These are phyloP conservation scores for Gracilaria gracilis DNA, from an alignment of 23 red algal species.

Conservation along the genomic window DNA sequence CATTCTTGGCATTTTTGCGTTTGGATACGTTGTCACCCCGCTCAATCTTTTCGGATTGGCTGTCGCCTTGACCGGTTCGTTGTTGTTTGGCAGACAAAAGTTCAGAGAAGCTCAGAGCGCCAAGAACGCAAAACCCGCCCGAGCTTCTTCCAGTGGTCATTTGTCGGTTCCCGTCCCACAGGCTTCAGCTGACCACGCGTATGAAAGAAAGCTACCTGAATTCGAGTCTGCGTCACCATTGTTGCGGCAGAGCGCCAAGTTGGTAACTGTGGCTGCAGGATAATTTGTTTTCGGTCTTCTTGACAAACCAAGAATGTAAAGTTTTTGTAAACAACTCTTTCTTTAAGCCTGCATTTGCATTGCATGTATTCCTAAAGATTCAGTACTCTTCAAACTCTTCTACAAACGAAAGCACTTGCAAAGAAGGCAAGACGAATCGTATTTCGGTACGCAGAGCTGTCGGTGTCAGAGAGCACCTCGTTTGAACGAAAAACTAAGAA, in stretches of 20 bases:
- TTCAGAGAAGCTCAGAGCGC: slow-evolving; percentile 48
- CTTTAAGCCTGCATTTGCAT: not conserved
- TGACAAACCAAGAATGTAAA: not conserved
- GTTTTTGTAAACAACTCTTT: not conserved
- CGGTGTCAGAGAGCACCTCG: too few relatives aligned
- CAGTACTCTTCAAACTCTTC: not conserved
- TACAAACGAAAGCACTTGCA: too few relatives aligned
- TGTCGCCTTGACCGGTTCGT: slow-evolving; percentile 77
- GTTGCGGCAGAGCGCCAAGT: not conserved
- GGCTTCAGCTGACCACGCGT: not conserved
- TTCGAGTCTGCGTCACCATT: not conserved
- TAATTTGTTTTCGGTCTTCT: not conserved
- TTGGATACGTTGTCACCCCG: slow-evolving; percentile 82
- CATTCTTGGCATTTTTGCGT: slow-evolving; percentile 86
- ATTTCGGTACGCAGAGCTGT: too few relatives aligned
- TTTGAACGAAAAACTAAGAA: too few relatives aligned
- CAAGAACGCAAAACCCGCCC: slow-evolving; percentile 19
- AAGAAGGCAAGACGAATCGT: too few relatives aligned
- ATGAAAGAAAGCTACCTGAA: not conserved
- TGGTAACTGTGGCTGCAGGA: not conserved
- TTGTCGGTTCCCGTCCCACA: not conserved
- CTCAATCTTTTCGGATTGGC: slow-evolving; percentile 87
- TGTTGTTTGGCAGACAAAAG: slow-evolving; percentile 80
- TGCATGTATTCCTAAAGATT: not conserved
- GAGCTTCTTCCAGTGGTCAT: not conserved